These are phyloP conservation scores for Pythium monospermum DNA, from an alignment of 352 stramenopile genomes.

Conservation along the genomic window DNA sequence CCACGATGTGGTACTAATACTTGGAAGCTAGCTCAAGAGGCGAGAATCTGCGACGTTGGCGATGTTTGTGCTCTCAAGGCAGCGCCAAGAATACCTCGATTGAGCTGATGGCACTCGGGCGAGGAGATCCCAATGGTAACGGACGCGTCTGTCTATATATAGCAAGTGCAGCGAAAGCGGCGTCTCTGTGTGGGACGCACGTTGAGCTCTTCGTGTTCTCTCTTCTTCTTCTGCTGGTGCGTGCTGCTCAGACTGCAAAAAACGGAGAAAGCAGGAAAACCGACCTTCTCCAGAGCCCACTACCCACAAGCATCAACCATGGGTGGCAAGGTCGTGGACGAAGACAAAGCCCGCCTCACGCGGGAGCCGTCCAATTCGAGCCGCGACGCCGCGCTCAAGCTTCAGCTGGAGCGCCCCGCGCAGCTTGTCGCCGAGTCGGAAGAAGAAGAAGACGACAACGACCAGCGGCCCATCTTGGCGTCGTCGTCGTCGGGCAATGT, in stretches of 20 bases:
- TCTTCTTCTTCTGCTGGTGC: too few relatives aligned
- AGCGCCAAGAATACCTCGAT: too few relatives aligned
- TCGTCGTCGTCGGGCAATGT: constrained; percentile 40
- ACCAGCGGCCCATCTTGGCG: constrained; percentile 33
- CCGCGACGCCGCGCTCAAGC: constrained; percentile 24
- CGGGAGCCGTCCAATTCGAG: constrained; percentile 45
- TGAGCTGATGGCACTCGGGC: too few relatives aligned
- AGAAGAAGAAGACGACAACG: constrained; percentile 36
- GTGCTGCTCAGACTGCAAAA: constrained; percentile 6
- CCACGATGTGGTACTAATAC: too few relatives aligned
- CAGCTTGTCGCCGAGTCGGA: constrained; percentile 28
- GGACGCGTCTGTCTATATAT: too few relatives aligned
- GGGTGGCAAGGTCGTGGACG: constrained; percentile 18
- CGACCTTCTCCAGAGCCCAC: not conserved
- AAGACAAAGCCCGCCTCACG: constrained; percentile 53
- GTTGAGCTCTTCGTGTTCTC: too few relatives aligned
- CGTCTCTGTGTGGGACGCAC: too few relatives aligned
- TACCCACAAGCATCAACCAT: not conserved
- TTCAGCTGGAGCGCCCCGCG: constrained; percentile 20
- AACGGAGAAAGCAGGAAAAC: not conserved
- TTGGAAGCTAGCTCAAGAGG: too few relatives aligned
- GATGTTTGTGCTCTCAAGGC: too few relatives aligned
- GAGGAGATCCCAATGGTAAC: too few relatives aligned
- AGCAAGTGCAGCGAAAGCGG: too few relatives aligned
- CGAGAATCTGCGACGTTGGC: too few relatives aligned